A percentile compares a stretch with the other conserved stretches of the same genome.
phyloP scores from a whole-genome alignment of 768 basidiomycete species.

The Lactarius hengduanensis region DNA sequence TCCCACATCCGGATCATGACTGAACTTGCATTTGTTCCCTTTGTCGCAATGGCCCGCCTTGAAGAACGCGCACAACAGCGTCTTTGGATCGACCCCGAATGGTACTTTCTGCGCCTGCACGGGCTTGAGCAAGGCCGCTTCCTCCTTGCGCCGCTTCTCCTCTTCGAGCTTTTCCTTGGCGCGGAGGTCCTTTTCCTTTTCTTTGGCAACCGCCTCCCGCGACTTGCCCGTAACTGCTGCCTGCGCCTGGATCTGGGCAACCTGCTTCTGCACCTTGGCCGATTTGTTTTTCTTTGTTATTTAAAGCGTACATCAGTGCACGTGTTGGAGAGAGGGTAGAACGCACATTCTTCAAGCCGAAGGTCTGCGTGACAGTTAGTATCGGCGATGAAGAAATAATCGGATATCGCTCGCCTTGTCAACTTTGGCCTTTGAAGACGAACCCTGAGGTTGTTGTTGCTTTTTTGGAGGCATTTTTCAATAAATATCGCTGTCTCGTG shows the following conservation, averaged over 20 bases:
- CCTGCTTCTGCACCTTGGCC: conserved; percentile 84
- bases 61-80: conserved; percentile 86
- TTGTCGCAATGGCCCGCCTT: conserved; percentile 94
- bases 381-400: conserved; percentile 28
- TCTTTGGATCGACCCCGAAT: conserved; percentile 96
- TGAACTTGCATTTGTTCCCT: conserved; percentile 95
- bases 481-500: not conserved
- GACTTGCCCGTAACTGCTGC: conserved; percentile 75
- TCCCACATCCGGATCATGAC: conserved; percentile 85
- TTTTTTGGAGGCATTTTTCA: conserved; percentile 78
- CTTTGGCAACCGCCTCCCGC: conserved; percentile 74
- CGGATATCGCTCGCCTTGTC: conserved; percentile 59
- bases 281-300: conserved; percentile 85
- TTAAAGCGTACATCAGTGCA: conserved; percentile 12
- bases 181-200: conserved; percentile 76
- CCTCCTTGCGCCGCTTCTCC: conserved; percentile 82
- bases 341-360: conserved; percentile 85
- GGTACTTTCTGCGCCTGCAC: conserved; percentile 84
- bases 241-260: conserved; percentile 78
- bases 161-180: conserved; percentile 76
- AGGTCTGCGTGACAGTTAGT: conserved; percentile 55
- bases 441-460: conserved; percentile 49
- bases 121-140: conserved; percentile 79
- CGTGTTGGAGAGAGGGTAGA: not conserved
- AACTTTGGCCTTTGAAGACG: conserved; percentile 70